Evolutionary conservation across 2,329 filamentous ascomycete genomes (phyloP), one percentile per base, ranked within the genome.

Genomic region (Neofusicoccum ribis): DNA sequence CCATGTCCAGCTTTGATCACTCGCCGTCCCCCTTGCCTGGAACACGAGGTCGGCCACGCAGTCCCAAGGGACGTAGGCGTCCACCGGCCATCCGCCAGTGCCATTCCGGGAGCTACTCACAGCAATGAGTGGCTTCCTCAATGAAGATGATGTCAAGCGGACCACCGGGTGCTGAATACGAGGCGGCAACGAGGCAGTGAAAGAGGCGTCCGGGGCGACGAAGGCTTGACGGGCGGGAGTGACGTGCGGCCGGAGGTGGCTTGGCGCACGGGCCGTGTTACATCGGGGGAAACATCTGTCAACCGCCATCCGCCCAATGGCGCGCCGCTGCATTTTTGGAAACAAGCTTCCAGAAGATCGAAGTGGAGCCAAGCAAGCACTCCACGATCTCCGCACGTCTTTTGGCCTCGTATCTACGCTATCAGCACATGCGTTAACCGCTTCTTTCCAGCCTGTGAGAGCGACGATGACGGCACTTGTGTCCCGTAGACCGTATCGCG

Each of bases 311-410:
- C 41, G 41, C 27, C 20, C 11, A 14, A 1, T n/a, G 52, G 11
- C 14, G 11, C 20, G 14, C 12, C 31, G 5, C 46, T 7, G 27
- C 52, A 56, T 9, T 43, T 56, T 43, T 43, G 52, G 52, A 56
- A 56, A 43, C 52, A 56, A 17, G 52, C 34, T 56, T 43, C 11
- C 20, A 56, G 52, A 56, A 43, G 52, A 56, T 43, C 52, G 37
- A 56, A n/a, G 52, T 56, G 37, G 34, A 31, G 1, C 27, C 20
- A 23, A 23, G 20, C 20, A 23, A 23, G 20, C 20, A 23, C 20
- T 23, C 20, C 20, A 23, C 20, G 20, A 31, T 31, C 27, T 31
- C 27, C 27, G 27, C 27, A 31, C 27, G 27, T 23, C 20, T 23
- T 23, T 1, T 23, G 20, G 20, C 27, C 27, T 31, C 27, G 27